Evolutionary conservation across 257 asterid species (phyloP), one percentile per base, ranked within the genome.

Genomic region (Vinca minor): DNA sequence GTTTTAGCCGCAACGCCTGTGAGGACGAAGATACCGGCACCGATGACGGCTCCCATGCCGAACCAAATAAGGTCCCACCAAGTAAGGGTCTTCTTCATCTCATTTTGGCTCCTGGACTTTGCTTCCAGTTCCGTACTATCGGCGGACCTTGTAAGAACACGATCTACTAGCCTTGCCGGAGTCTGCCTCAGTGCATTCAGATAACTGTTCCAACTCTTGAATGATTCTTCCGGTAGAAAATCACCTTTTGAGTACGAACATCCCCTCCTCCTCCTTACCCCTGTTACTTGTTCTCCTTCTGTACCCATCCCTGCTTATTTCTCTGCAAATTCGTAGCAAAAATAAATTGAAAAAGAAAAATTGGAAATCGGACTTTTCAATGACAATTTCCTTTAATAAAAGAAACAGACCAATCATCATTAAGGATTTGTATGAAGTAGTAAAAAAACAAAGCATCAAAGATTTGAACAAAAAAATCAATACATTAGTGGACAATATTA

Each of bases 31-130:
- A 89, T 86, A 0, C 96, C 96, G 29, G 96, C 95, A 0, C 96
- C 95, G 39, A 89, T 83, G 44, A 89, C 95, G 3, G 95, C 94
- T 0, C 96, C 96, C 94, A 89, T 82, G 0, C 96, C 96, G 38
- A 89, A 89, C 95, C 96, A 87, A 55, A 89, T 83, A 11, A 89
- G 66, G 64, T 89, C 97, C 94, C 94, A 89, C 97, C 97, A 89
- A 0, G 81, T 34, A 14, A 89, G 83, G 1, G 85, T 89, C 80
- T 64, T 80, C 83, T 85, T 89, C 95, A 89, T 87, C 71, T 81
- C 76, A 56, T 74, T 50, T 32, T 76, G 70, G 38, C 95, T 87
- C 8, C 81, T 81, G 18, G 73, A 41, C 77, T 82, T 87, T 28
- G 78, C 84, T 66, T 71, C 84, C 32, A 87, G 34, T 83, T 89